phyloP scores from a whole-genome alignment of 2,329 filamentous ascomycete genomes.

The Xylariaceae sp. region DNA sequence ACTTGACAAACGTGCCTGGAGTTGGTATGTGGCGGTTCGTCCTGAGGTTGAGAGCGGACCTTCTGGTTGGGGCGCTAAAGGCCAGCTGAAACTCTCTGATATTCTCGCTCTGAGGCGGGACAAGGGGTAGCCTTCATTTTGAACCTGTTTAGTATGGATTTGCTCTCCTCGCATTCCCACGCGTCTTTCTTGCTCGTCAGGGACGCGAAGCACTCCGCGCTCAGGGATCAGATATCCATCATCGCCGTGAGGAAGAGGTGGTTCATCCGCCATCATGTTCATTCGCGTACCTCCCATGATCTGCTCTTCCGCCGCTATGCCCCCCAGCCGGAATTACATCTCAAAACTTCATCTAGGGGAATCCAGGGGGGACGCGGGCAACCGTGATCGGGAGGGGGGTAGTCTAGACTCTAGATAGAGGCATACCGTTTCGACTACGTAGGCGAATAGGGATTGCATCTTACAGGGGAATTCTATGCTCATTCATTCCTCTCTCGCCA shows the following conservation, averaged over 20 bases:
- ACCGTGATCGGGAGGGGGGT: neutral
- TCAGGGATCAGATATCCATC: slow-evolving; percentile 38
- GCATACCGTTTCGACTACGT: neutral
- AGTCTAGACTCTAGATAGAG: neutral
- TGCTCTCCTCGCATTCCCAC: slow-evolving; percentile 37
- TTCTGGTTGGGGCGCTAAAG: slow-evolving; percentile 80
- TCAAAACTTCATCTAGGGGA: slow-evolving; percentile 30
- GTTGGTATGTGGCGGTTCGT: slow-evolving; percentile 72
- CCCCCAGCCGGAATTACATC: slow-evolving; percentile 31
- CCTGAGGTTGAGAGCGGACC: slow-evolving; percentile 70
- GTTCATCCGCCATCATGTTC: slow-evolving; percentile 36
- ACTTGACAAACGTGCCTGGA: slow-evolving; percentile 70
- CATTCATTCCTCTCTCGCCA: too few species aligned
- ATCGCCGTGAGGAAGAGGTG: slow-evolving; percentile 36
- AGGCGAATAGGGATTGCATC: too few species aligned
- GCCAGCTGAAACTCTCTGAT: slow-evolving; percentile 57
- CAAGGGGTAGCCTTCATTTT: neutral
- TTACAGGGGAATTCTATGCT: too few species aligned
- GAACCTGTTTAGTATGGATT: too few species aligned
- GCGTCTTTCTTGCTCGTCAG: slow-evolving; percentile 41
- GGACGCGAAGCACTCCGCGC: slow-evolving; percentile 37
- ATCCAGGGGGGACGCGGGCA: neutral
- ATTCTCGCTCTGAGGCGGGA: slow-evolving; percentile 57
- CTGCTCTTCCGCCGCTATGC: slow-evolving; percentile 26
- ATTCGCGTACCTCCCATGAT: slow-evolving; percentile 32